phyloP scores from a whole-genome alignment of 2,329 filamentous ascomycete genomes.

The Pseudonectria foliicola region DNA sequence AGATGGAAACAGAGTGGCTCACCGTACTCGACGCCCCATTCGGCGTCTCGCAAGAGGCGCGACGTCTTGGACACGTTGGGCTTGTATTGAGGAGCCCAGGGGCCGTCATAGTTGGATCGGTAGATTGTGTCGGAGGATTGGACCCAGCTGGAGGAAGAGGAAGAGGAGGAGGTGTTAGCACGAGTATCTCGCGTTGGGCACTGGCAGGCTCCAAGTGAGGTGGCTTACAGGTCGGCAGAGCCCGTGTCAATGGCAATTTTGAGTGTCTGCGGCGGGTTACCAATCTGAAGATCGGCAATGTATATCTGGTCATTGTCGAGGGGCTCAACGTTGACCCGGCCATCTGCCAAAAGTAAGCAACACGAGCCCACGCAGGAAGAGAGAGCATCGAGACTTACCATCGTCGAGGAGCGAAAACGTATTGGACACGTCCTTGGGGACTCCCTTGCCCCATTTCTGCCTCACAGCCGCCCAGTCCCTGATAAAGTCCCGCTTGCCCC shows the following conservation, averaged over 20 bases:
- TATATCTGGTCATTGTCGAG: constrained; percentile 36
- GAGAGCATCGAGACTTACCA: constrained; percentile 12
- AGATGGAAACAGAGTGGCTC: constrained; percentile 20
- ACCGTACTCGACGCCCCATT: constrained; percentile 45
- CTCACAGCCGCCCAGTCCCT: constrained; percentile 27
- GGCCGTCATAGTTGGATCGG: constrained; percentile 26
- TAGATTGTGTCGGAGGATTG: constrained; percentile 42
- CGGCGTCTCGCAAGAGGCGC: constrained; percentile 31
- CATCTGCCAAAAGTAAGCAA: constrained; percentile 22
- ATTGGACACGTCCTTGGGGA: constrained; percentile 11
- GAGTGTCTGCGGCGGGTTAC: constrained; percentile 40
- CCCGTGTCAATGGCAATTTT: constrained; percentile 47
- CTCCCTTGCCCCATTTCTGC: constrained; percentile 27
- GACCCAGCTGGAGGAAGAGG: constrained; percentile 43
- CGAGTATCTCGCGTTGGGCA: no score
- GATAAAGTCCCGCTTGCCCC: constrained; percentile 24
- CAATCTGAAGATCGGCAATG: constrained; percentile 37
- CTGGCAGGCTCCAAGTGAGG: background rate
- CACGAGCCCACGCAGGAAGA: constrained; percentile 1
- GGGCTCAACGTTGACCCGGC: constrained; percentile 27
- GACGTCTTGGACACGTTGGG: constrained; percentile 40
- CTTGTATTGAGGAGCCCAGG: constrained; percentile 34
- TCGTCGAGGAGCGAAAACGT: constrained; percentile 23
- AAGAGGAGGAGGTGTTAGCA: no score
- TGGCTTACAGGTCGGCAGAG: constrained; percentile 56